Evolutionary conservation across 495 filamentous ascomycete species (phyloP).

Genomic region (Recurvomyces mirabilis): DNA sequence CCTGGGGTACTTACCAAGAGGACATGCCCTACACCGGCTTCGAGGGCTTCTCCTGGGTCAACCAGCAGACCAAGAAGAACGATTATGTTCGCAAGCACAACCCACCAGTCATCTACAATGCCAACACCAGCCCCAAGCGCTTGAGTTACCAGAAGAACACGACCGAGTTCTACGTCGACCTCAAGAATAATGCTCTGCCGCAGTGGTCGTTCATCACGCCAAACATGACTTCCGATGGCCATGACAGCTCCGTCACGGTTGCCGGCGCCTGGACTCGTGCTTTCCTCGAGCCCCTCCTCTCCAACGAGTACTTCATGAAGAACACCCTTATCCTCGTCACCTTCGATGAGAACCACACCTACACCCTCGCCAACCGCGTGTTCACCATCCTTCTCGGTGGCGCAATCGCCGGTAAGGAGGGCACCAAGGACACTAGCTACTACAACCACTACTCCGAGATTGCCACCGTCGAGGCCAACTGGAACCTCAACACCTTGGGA

Average conservation of each 20-base stretch:
- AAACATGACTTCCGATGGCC: slow-evolving; percentile 29
- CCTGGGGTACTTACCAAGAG: slow-evolving; percentile 30
- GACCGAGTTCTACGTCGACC: slow-evolving; percentile 24
- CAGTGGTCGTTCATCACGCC: slow-evolving; percentile 32
- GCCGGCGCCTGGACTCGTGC: slow-evolving; percentile 24
- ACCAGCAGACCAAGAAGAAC: slow-evolving; percentile 31
- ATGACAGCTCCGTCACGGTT: slow-evolving; percentile 28
- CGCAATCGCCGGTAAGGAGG: slow-evolving; percentile 19
- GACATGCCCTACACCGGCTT: slow-evolving; percentile 31
- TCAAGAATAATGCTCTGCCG: slow-evolving; percentile 21
- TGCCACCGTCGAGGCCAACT: slow-evolving; percentile 29
- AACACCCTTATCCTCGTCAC: slow-evolving; percentile 36
- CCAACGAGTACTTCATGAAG: slow-evolving; percentile 33
- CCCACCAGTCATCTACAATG: slow-evolving; percentile 27
- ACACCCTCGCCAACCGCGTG: slow-evolving; percentile 30
- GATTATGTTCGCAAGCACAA: slow-evolving; percentile 32
- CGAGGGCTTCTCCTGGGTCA: slow-evolving; percentile 24
- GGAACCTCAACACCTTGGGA: slow-evolving; percentile 25
- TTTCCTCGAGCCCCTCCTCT: slow-evolving; percentile 30
- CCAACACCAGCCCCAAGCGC: slow-evolving; percentile 20
- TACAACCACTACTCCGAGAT: slow-evolving; percentile 33
- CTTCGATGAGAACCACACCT: slow-evolving; percentile 35
- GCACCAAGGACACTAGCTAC: slow-evolving; percentile 26
- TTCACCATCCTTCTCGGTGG: slow-evolving; percentile 28
- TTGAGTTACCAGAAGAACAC: slow-evolving; percentile 27